Evolutionary conservation across 108 stramenopile genomes (phyloP).

Genomic region (Skeletonema tropicum): DNA sequence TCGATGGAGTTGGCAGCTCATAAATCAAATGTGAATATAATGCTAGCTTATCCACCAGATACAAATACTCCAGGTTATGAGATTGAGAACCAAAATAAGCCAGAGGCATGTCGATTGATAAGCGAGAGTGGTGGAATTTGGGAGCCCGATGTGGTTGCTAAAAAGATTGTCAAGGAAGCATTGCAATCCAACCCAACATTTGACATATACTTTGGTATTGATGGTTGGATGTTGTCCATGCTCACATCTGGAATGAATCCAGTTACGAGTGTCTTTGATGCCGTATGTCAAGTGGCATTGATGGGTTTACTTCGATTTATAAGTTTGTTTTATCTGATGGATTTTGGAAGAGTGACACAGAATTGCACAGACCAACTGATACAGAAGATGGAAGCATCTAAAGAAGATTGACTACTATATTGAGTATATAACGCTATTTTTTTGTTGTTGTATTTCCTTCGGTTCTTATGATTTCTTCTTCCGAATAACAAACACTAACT

Average conservation of each 20-base stretch:
- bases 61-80: constrained; percentile 97
- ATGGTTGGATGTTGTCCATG: constrained; percentile 85
- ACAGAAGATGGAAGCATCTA: background rate
- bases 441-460: too few species aligned
- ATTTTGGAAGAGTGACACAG: constrained; percentile 74
- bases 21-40: constrained; percentile 55
- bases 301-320: constrained; percentile 73
- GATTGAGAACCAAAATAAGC: constrained; percentile 77
- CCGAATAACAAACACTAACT: constrained; percentile 44
- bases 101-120: constrained; percentile 72
- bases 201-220: constrained; percentile 73
- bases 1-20: constrained; percentile 69
- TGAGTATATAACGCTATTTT: background rate
- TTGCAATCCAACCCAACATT: constrained; percentile 61
- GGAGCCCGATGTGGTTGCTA: constrained; percentile 71
- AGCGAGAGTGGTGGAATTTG: constrained; percentile 69
- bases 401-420: background rate
- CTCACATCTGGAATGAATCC: constrained; percentile 82
- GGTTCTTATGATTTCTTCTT: constrained; percentile 14
- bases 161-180: constrained; percentile 64
- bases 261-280: constrained; percentile 57
- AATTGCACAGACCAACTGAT: constrained; percentile 8
- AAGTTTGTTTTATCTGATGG: constrained; percentile 75
- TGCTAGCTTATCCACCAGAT: constrained; percentile 94
- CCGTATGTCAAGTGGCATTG: constrained; percentile 70